Percentiles rank a stretch among this genome's conserved stretches.
phyloP scores from a whole-genome alignment of 495 filamentous ascomycete genomes.

The Podospora pseudocomata region DNA sequence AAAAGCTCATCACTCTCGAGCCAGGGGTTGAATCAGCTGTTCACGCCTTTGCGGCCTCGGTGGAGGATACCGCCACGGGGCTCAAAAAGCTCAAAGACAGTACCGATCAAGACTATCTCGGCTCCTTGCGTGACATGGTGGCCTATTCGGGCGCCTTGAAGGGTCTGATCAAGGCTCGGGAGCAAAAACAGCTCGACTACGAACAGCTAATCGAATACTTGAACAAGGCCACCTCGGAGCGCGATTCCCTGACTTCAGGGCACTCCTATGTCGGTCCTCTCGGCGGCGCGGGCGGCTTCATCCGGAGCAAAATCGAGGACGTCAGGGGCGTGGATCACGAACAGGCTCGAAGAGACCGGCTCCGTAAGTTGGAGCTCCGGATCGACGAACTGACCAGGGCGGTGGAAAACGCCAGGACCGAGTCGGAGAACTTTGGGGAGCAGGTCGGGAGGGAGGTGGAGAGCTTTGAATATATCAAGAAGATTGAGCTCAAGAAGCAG shows the following conservation, averaged over 20 bases:
- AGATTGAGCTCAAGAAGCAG: conserved; percentile 83
- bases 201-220: conserved; percentile 95
- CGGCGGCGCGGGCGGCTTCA: conserved; percentile 75
- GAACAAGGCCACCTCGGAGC: conserved; percentile 80
- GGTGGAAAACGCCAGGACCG: conserved; percentile 78
- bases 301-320: conserved; percentile 93
- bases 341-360: conserved; percentile 76
- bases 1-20: conserved; percentile 86
- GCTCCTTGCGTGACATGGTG: conserved; percentile 87
- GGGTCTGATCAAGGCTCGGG: conserved; percentile 82
- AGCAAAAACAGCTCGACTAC: conserved; percentile 97
- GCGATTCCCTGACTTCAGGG: conserved; percentile 74
- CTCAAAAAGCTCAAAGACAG: conserved; percentile 77
- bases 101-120: conserved; percentile 93
- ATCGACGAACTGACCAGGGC: conserved; percentile 87
- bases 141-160: conserved; percentile 83
- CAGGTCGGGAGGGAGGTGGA: conserved; percentile 87
- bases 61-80: conserved; percentile 75
- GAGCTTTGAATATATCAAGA: conserved; percentile 96
- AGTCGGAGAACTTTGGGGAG: conserved; percentile 85
- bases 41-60: conserved; percentile 77
- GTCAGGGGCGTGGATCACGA: conserved; percentile 96
- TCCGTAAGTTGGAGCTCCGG: conserved; percentile 83
- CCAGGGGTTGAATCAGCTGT: conserved; percentile 78
- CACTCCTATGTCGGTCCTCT: conserved; percentile 57